A percentile compares a stretch with the other conserved stretches of the same genome.
Conservation (phyloP, 495 filamentous ascomycete species). For the Aspergillus baeticus region DNA sequence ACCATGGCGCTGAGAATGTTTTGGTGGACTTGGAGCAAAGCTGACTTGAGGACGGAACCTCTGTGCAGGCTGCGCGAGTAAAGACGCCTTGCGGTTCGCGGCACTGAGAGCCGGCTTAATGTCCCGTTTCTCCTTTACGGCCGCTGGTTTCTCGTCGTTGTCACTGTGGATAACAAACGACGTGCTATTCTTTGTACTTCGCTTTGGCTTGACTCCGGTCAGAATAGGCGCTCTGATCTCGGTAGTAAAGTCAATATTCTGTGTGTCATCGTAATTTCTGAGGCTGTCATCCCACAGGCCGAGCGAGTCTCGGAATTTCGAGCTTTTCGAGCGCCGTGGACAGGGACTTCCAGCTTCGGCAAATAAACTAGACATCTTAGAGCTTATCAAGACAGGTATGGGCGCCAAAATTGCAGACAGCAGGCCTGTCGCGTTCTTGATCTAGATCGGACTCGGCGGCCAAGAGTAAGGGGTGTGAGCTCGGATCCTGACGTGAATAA, state of each 20-base stretch:
- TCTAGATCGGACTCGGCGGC: not conserved
- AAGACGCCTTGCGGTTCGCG: constrained; percentile 29
- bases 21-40: constrained; percentile 22
- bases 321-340: constrained; percentile 24
- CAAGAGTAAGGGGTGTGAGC: not conserved
- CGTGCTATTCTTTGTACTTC: constrained; percentile 24
- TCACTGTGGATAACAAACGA: constrained; percentile 40
- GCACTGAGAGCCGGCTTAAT: constrained; percentile 3
- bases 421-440: not conserved
- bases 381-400: not conserved
- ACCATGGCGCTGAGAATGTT: constrained; percentile 11
- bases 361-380: constrained; percentile 30
- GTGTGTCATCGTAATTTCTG: constrained; percentile 27
- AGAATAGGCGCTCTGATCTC: constrained; percentile 31
- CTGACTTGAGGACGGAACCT: constrained; percentile 38
- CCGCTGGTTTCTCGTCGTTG: constrained; percentile 14
- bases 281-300: constrained; percentile 25
- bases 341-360: constrained; percentile 29
- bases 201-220: constrained; percentile 31
- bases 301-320: constrained; percentile 19
- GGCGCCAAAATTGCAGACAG: not conserved
- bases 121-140: constrained; percentile 19
- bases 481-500: not conserved
- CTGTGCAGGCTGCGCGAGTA: constrained; percentile 44
- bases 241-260: constrained; percentile 38